Evolutionary conservation across 2,329 filamentous ascomycete species (phyloP), one percentile per base, ranked within the genome.

Genomic region (Periglandula ipomoeae): DNA sequence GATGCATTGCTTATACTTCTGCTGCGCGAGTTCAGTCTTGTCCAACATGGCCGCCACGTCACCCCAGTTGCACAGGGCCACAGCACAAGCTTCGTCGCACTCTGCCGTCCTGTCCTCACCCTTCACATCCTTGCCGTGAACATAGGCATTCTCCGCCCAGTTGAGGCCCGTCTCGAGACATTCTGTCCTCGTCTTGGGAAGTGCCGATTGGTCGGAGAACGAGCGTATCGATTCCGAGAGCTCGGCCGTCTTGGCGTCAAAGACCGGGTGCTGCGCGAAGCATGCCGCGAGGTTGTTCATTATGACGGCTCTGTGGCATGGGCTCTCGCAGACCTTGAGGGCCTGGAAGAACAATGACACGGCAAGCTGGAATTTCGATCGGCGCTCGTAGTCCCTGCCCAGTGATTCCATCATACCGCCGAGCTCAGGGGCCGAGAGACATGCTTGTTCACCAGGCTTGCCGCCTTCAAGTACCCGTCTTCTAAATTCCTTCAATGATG

Each of bases 271-370:
- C 64, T 88, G 85, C 3, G 83, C 84, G 52, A 91, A 80, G 41
- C 81, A 82, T 32, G 79, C 81, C 7, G 87, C 79, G 51, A 91
- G 75, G 63, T 91, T 91, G 70, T 89, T 90, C 87, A 91, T 94
- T 61, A 96, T 72, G 13, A 90, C 75, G 24, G 88, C 85, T 45
- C 85, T 82, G 63, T 95, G 89, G 63, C 90, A 96, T 26, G 73
- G 76, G 23, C 70, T 69, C 20, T 67, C 80, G 75, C 62, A 84
- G 41, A 93, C 68, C 17, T 82, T 76, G 30, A 95, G 73, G 5
- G 90, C 88, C 60, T 94, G 89, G 58, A 96, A 80, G 63, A 90
- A 95, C 26, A 96, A 74, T 3, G 90, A 89, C 20, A 90, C 78
- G 5, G 90, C 85, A 2, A 96, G 81, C 56, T 91, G 87, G 60